Conservation (phyloP, 305 asterid species). For the Nicotiana rustica region DNA sequence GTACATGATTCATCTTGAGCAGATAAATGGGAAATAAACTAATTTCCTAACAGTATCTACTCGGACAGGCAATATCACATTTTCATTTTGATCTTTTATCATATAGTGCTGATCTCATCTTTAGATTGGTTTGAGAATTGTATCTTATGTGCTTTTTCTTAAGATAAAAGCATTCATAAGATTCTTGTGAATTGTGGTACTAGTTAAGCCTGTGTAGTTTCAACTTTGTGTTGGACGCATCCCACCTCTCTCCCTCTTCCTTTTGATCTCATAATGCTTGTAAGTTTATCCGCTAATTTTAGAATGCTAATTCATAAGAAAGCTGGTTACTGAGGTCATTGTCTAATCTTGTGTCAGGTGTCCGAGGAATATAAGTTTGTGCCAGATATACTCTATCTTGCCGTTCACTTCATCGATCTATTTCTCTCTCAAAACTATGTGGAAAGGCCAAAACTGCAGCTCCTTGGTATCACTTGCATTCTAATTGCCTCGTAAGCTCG, state of each 20-base stretch:
- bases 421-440: slow-evolving; percentile 75
- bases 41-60: slow-evolving; percentile 19
- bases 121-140: background rate
- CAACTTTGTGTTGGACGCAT: background rate
- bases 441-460: slow-evolving; percentile 70
- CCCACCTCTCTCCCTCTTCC: background rate
- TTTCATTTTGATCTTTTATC: background rate
- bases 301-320: slow-evolving; percentile 25
- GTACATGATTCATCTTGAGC: background rate
- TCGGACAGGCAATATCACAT: background rate
- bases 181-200: slow-evolving; percentile 21
- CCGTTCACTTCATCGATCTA: slow-evolving; percentile 72
- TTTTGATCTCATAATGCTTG: background rate
- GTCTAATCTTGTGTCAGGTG: slow-evolving; percentile 52
- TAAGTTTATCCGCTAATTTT: slow-evolving; percentile 3
- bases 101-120: background rate
- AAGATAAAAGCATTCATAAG: slow-evolving; percentile 20
- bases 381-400: slow-evolving; percentile 73
- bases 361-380: slow-evolving; percentile 74
- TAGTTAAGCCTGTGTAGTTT: background rate
- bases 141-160: background rate
- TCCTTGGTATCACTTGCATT: slow-evolving; percentile 86
- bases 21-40: background rate
- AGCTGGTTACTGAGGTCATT: slow-evolving; percentile 24
- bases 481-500: slow-evolving; percentile 84